Evolutionary conservation across 352 stramenopile species (phyloP).

Genomic region (Phytophthora vignae): DNA sequence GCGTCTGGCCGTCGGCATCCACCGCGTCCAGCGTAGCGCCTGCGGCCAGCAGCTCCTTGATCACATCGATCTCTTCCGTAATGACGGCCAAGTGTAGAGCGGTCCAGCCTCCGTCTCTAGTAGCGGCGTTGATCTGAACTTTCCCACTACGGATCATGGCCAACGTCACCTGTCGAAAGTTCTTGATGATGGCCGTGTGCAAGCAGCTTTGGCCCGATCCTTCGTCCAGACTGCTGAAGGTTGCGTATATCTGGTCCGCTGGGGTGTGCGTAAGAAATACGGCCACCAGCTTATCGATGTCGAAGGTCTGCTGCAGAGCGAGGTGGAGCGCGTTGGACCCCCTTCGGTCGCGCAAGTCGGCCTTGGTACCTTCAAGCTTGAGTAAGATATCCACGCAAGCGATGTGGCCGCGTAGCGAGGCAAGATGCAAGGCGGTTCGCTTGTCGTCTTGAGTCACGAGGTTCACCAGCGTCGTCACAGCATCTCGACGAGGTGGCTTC

Average conservation of each 20-base stretch:
- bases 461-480: slow-evolving; percentile 43
- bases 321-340: slow-evolving; percentile 71
- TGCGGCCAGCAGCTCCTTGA: slow-evolving; percentile 51
- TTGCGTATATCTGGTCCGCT: slow-evolving; percentile 30
- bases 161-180: slow-evolving; percentile 56
- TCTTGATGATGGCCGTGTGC: slow-evolving; percentile 71
- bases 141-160: slow-evolving; percentile 50
- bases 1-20: slow-evolving; percentile 69
- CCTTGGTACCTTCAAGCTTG: slow-evolving; percentile 24
- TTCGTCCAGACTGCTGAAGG: slow-evolving; percentile 59
- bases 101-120: slow-evolving; percentile 57
- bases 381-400: slow-evolving; percentile 52
- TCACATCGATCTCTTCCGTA: slow-evolving; percentile 56
- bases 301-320: slow-evolving; percentile 66
- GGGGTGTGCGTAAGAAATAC: slow-evolving; percentile 45
- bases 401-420: slow-evolving; percentile 50
- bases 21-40: slow-evolving; percentile 67
- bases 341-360: slow-evolving; percentile 38
- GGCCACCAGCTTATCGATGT: slow-evolving; percentile 63
- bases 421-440: slow-evolving; percentile 61
- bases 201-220: slow-evolving; percentile 55
- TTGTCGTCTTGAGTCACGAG: slow-evolving; percentile 44
- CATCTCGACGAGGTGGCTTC: slow-evolving; percentile 10
- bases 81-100: slow-evolving; percentile 73
- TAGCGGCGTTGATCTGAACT: slow-evolving; percentile 59